Base-by-base conservation (phyloP, 2,329 filamentous ascomycete genomes). In the Penicillium nordicum region DNA sequence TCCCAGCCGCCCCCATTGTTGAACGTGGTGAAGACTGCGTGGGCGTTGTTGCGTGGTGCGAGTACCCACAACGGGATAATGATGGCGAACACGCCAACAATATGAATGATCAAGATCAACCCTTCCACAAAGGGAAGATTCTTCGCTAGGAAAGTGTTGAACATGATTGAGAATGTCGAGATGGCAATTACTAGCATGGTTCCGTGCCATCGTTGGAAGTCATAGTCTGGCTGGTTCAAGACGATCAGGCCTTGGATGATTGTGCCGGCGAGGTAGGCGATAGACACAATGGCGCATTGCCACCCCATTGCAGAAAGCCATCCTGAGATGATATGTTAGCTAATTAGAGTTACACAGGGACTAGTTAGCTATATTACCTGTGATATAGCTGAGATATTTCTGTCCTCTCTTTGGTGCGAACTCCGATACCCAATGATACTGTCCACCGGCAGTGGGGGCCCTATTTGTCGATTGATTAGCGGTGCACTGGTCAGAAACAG, bases 241-340 rank as follows among this genome's bases (percentile, higher is more conserved):
- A 76, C 70, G 12, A 78, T 70, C 5, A 81, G 58, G 0, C 76
- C 78, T 62, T 80, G 77, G 3, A 80, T 75, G 40, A 77, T 74
- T 5, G 71, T 75, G 2, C 74, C 78, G 7, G 75, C 75, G 16
- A 79, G 71, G 64, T 76, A 78, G 12, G 72, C 73, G 47, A 76
- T 75, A 4, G 74, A 71, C 7, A 76, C 76, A 25, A 78, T 73
- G 18, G 76, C 74, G 49, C 72, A 74, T 56, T 80, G 77, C 78
- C 77, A 80, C 18, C 74, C 75, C 38, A 75, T 72, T 23, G 73
- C 73, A 47, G 70, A 72, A 30, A 78, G 72, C 76, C 76, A 78
- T 14, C 74, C 74, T 74, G 37, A n/a, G 18, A 25, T 12, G 29
- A 57, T 42, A 54, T 49, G 2, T 50, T 43, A 46, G 11, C 8